Evolutionary conservation across 257 asterid genomes (phyloP).

Genomic region (Nicotiana attenuata): DNA sequence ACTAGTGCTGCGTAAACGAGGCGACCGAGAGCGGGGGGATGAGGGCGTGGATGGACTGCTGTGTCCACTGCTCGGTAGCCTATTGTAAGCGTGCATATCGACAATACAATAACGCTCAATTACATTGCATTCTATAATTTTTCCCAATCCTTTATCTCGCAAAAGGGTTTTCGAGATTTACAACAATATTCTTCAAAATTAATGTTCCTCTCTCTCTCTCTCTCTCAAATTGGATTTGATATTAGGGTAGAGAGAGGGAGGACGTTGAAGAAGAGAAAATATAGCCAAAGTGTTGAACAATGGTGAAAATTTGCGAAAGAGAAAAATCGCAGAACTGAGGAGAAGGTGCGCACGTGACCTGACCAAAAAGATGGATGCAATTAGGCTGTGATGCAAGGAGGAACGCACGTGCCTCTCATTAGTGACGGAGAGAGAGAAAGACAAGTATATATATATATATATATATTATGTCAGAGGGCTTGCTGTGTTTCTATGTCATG

Average conservation of each 20-base stretch:
- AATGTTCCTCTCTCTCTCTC: background rate
- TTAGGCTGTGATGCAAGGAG: constrained; percentile 3
- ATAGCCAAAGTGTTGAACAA: background rate
- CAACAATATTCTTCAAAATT: background rate
- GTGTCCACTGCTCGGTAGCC: constrained; percentile 96
- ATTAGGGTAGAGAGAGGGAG: background rate
- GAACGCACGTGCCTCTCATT: constrained; percentile 18
- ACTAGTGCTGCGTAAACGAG: constrained; percentile 29
- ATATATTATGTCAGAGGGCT: no score
- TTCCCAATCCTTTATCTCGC: background rate
- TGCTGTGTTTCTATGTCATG: no score
- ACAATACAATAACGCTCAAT: background rate
- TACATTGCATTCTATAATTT: background rate
- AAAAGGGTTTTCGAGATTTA: background rate
- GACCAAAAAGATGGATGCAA: background rate
- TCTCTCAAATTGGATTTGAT: background rate
- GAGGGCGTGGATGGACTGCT: constrained; percentile 83
- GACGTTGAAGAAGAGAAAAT: background rate
- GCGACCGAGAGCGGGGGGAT: constrained; percentile 87
- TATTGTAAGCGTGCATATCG: constrained; percentile 87
- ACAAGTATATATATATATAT: no score
- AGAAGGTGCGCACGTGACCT: constrained; percentile 29
- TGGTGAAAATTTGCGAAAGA: background rate
- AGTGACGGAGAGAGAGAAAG: background rate
- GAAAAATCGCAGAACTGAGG: background rate